Evolutionary conservation across 768 basidiomycete genomes (phyloP), one percentile per base, ranked within the genome.

Genomic region (Cantharellus cinnabarinus): DNA sequence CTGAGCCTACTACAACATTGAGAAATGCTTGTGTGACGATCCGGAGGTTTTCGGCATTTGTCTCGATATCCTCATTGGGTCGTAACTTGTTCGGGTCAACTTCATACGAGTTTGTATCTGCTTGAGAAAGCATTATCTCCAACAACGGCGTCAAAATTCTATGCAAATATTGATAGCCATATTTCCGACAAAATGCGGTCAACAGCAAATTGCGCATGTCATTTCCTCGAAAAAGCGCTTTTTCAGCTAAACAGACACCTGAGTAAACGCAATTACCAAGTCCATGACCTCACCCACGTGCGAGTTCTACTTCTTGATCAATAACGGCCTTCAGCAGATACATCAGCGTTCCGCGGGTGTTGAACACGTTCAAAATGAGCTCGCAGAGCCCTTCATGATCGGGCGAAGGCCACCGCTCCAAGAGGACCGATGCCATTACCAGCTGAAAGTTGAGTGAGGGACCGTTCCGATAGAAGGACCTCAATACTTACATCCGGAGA

Each of bases 161-260:
- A 20, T 90, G 78, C n/a, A 95, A 73, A 68, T 94, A 95, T 60
- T 82, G 81, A 68, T 94, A 95, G 3, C 91, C 93, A 62, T 91
- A 88, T n/a, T 85, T 79, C 66, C 77, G 81, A 2, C 87, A 88
- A 64, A 93, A 93, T 2, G 82, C 79, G 3, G 88, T 88, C 51
- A 95, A 71, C 60, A 97, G 82, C 50, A 85, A 74, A n/a, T 85
- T 86, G 64, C 83, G 89, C 1, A 85, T 86, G 2, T 85, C 83
- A 68, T 94, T 95, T 61, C 85, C 76, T 56, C 93, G 77, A 73
- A 97, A 95, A 4, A 97, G 71, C n/a, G 81, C 75, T 62, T 93
- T 88, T 64, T 75, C 82, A 44, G 80, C 91, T 89, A 68, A n/a
- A 48, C 20, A 50, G 59, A 37, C 5, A 61, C 59, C 20, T 29